Percentiles rank a stretch among this genome's conserved stretches.
Conservation (phyloP, 345 rosid genomes). For the Cardamine chenopodiifolia region DNA sequence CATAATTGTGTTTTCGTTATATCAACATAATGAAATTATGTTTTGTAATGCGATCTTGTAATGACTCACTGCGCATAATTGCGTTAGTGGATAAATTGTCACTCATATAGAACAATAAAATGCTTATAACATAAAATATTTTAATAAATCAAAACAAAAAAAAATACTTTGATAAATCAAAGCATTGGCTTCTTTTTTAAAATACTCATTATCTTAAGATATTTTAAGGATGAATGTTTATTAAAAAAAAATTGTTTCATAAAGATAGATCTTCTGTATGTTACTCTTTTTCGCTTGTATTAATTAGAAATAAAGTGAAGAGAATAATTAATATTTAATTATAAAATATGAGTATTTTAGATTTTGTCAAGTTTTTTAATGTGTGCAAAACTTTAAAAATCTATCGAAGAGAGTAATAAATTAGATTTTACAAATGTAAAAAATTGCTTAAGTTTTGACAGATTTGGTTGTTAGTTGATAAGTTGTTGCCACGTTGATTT, state of each 20-base stretch:
- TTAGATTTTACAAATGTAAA: neutral
- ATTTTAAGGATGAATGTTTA: no score
- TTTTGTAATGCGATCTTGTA: neutral
- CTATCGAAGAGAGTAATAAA: no score
- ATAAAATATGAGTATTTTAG: no score
- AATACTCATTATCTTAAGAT: no score
- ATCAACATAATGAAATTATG: neutral
- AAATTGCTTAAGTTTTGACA: conserved; percentile 3
- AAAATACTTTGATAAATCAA: no score
- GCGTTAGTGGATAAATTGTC: conserved; percentile 4
- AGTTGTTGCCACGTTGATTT: conserved; percentile 13
- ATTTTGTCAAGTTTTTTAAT: no score
- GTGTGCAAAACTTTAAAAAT: no score
- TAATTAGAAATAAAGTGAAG: no score
- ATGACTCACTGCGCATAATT: conserved; percentile 20
- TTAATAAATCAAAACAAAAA: neutral
- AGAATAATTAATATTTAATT: no score
- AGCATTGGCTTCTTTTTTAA: neutral
- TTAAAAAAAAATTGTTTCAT: no score
- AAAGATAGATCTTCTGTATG: no score
- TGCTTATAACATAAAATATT: neutral
- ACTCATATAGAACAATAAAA: neutral
- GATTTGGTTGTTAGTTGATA: conserved; percentile 23
- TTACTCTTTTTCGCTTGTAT: no score
- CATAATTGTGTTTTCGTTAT: conserved; percentile 1